These are phyloP conservation scores for Cytospora piceae DNA, from an alignment of 2,329 filamentous ascomycete species.

Conservation along the genomic window DNA sequence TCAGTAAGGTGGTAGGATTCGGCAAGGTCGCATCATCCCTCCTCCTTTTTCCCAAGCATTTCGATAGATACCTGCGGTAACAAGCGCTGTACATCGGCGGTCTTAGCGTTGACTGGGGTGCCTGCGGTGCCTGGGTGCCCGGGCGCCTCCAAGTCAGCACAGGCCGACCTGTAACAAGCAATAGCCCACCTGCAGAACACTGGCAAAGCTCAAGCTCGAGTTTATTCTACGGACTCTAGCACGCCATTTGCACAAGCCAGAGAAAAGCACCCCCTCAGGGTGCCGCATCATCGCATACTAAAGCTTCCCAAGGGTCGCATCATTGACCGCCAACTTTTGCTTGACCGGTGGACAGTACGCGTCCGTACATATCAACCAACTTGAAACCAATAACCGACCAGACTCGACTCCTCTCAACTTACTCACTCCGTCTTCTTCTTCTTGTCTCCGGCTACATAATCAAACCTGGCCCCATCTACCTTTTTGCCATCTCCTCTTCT, in stretches of 20 bases:
- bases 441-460: background rate
- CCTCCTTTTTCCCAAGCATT: no score
- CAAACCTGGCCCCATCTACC: slow-evolving; percentile 7
- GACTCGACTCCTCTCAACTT: slow-evolving; percentile 13
- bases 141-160: background rate
- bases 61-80: background rate
- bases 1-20: background rate
- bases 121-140: no score
- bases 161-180: no score
- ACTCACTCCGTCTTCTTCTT: background rate
- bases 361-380: no score
- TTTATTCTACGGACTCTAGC: no score
- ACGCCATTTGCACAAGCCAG: background rate
- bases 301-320: background rate
- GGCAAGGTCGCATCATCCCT: background rate
- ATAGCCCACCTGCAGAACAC: no score
- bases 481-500: background rate
- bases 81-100: background rate
- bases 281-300: background rate
- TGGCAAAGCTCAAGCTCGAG: no score
- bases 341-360: no score
- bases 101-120: background rate
- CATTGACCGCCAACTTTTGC: no score
- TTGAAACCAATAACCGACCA: background rate
- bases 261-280: background rate